Evolutionary conservation across 2,329 filamentous ascomycete species (phyloP).

Genomic region (Ascochyta lentis): DNA sequence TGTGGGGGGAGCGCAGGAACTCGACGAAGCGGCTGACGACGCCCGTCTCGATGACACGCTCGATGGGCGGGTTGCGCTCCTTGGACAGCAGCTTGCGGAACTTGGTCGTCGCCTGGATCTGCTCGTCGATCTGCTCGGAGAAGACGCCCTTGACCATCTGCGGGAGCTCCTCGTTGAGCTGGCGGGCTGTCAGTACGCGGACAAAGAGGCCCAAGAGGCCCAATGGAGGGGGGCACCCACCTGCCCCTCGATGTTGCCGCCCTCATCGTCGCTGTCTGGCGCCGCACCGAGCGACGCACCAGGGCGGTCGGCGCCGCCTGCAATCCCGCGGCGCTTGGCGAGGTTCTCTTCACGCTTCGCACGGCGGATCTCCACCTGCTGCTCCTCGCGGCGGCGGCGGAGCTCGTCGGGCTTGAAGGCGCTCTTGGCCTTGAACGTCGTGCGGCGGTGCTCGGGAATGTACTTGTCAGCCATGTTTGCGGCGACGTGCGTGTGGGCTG

Average conservation of each 20-base stretch:
- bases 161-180: slow-evolving; percentile 98
- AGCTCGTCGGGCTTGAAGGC: slow-evolving; percentile 99
- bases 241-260: slow-evolving; percentile 92
- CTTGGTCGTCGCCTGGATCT: slow-evolving; percentile 97
- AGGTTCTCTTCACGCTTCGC: slow-evolving; percentile 99
- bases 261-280: slow-evolving; percentile 97
- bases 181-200: slow-evolving; percentile 23
- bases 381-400: slow-evolving; percentile 95
- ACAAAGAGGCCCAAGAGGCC: background rate
- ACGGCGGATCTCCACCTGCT: slow-evolving; percentile 98
- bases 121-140: slow-evolving; percentile 96
- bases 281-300: slow-evolving; percentile 85
- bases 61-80: slow-evolving; percentile 98
- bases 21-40: slow-evolving; percentile 97
- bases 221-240: slow-evolving; percentile 60
- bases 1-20: slow-evolving; percentile 96
- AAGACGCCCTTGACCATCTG: slow-evolving; percentile 98
- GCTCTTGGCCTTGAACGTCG: slow-evolving; percentile 99
- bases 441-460: slow-evolving; percentile 98
- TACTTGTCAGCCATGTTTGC: slow-evolving; percentile 93
- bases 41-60: slow-evolving; percentile 98
- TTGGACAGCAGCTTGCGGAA: slow-evolving; percentile 98
- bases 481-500: slow-evolving; percentile 28
- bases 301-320: slow-evolving; percentile 70
- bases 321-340: slow-evolving; percentile 95